phyloP scores from a whole-genome alignment of 1,284 basidiomycete genomes.

The Cystobasidium slooffiae region DNA sequence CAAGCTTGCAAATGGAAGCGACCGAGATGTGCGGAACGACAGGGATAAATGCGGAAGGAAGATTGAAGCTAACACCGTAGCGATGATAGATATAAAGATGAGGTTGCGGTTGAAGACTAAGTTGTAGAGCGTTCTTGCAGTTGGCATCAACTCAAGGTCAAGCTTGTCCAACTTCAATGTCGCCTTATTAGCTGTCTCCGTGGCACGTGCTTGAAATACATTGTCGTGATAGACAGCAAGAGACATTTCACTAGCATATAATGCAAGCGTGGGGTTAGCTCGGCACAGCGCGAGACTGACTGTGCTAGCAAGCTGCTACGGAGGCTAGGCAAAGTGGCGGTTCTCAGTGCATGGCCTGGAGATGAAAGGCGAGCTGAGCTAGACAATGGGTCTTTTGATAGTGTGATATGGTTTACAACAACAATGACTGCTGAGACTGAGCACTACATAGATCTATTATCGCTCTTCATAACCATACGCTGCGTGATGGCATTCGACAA shows the following conservation, averaged over 20 bases:
- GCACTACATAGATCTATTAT: not conserved
- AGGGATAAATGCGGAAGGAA: conserved; percentile 1
- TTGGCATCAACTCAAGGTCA: conserved; percentile 4
- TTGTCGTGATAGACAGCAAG: no score
- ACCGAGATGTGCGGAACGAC: not conserved
- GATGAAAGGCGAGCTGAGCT: no score
- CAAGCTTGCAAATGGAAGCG: not conserved
- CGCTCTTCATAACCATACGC: no score
- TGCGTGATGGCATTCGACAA: not conserved
- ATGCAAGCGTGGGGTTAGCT: no score
- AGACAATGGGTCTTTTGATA: no score
- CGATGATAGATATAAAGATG: not conserved
- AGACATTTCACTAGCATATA: no score
- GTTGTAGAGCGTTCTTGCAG: not conserved
- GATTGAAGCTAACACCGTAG: conserved; percentile 13
- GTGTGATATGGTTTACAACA: not conserved
- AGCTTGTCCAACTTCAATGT: not conserved
- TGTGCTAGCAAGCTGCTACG: no score
- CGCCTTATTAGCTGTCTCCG: no score
- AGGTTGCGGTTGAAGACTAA: not conserved
- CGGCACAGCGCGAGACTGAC: no score
- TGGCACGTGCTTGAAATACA: no score
- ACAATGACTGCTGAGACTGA: not conserved
- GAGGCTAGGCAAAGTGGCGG: no score
- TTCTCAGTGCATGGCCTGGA: no score